phyloP scores from a whole-genome alignment of 805 yeast genomes.

The Jamesozyma spencerorum region DNA sequence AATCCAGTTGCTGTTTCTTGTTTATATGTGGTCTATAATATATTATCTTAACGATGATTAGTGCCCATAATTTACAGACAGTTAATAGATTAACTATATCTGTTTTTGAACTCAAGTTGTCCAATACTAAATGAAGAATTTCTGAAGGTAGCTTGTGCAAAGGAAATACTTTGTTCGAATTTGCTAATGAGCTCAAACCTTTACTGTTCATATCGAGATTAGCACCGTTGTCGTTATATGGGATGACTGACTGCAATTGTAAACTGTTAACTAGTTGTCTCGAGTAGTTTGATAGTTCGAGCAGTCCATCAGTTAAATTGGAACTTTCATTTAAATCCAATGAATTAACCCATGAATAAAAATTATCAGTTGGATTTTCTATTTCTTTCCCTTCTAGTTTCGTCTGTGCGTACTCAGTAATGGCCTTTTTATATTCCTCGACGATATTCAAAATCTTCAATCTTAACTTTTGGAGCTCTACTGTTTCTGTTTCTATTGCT shows the following conservation, averaged over 20 bases:
- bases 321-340: constrained; percentile 18
- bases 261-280: constrained; percentile 3
- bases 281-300: constrained; percentile 16
- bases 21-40: constrained; percentile 82
- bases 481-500: constrained; percentile 27
- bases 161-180: constrained; percentile 14
- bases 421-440: constrained; percentile 23
- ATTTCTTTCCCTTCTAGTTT: constrained; percentile 12
- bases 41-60: constrained; percentile 62
- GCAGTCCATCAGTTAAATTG: constrained; percentile 12
- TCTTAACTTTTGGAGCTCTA: constrained; percentile 23
- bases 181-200: neutral
- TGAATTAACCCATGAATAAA: constrained; percentile 18
- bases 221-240: neutral
- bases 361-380: constrained; percentile 20
- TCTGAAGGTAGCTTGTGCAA: constrained; percentile 39
- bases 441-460: constrained; percentile 18
- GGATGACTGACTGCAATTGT: neutral
- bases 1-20: constrained; percentile 44
- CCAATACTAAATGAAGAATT: constrained; percentile 55
- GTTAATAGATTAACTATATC: constrained; percentile 56
- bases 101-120: constrained; percentile 48
- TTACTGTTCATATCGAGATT: neutral
- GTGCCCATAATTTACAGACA: constrained; percentile 76
- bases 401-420: constrained; percentile 15